Evolutionary conservation across 352 stramenopile genomes (phyloP).

Genomic region (Phytophthora pinifolia): DNA sequence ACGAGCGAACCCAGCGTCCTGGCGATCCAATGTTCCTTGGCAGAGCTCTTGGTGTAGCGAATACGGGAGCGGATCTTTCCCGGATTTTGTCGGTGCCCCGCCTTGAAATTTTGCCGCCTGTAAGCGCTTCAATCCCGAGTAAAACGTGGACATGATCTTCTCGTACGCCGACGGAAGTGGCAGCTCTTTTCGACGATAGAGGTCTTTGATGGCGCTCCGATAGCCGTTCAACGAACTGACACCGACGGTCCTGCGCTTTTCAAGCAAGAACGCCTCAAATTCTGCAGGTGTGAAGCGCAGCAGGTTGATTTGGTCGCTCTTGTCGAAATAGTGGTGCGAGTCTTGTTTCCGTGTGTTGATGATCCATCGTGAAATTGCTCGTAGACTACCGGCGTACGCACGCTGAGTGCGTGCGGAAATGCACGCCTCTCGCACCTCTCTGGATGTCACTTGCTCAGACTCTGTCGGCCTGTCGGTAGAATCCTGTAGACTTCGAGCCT

Average conservation of each 20-base stretch:
- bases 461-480: too few relatives aligned
- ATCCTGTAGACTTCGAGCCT: too few relatives aligned
- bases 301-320: slow-evolving; percentile 1
- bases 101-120: not conserved
- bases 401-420: too few relatives aligned
- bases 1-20: slow-evolving; percentile 10
- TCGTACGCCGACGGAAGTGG: not conserved
- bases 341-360: not conserved
- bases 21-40: not conserved
- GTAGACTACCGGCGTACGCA: too few relatives aligned
- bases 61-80: slow-evolving; percentile 5
- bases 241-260: slow-evolving; percentile 7
- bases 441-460: too few relatives aligned
- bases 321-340: not conserved
- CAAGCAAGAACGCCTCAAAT: slow-evolving; percentile 2
- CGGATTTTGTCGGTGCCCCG: too few relatives aligned
- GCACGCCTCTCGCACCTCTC: too few relatives aligned
- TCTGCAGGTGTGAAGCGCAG: not conserved
- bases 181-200: slow-evolving; percentile 6
- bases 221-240: slow-evolving; percentile 6
- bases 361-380: too few relatives aligned
- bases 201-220: slow-evolving; percentile 5
- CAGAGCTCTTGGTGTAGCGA: slow-evolving; percentile 3
- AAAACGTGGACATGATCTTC: slow-evolving; percentile 8
- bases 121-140: slow-evolving; percentile 6